Conservation (phyloP, 441 rosid genomes). For the Populus hybrid region DNA sequence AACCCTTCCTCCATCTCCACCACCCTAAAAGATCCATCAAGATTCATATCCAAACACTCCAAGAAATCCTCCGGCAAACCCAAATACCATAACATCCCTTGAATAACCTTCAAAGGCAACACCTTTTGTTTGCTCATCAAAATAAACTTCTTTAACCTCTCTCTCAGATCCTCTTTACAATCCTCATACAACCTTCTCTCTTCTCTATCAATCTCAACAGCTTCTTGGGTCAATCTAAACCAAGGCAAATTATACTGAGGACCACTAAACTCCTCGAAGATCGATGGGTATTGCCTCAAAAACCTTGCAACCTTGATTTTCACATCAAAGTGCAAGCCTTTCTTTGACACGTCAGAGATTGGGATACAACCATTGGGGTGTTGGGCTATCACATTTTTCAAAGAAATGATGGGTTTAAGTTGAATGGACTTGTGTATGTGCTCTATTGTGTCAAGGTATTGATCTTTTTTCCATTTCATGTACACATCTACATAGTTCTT, state of each 20-base stretch:
- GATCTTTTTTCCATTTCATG: slow-evolving; percentile 90
- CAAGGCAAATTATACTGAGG: slow-evolving; percentile 76
- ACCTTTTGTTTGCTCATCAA: slow-evolving; percentile 66
- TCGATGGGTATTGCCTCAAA: slow-evolving; percentile 60
- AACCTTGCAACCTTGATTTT: slow-evolving; percentile 47
- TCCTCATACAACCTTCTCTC: slow-evolving; percentile 47
- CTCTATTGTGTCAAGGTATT: slow-evolving; percentile 59
- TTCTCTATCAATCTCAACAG: slow-evolving; percentile 48
- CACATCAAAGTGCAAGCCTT: slow-evolving; percentile 55
- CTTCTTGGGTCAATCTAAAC: slow-evolving; percentile 76
- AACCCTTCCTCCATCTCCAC: slow-evolving; percentile 72
- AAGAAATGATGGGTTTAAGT: slow-evolving; percentile 58
- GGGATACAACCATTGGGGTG: slow-evolving; percentile 60
- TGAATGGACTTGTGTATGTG: slow-evolving; percentile 61
- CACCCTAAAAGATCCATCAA: slow-evolving; percentile 48
- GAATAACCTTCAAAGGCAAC: slow-evolving; percentile 65
- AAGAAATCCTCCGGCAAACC: slow-evolving; percentile 68
- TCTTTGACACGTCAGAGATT: slow-evolving; percentile 64
- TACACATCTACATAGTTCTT: slow-evolving; percentile 61
- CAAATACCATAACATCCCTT: slow-evolving; percentile 81
- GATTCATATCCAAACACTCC: slow-evolving; percentile 32
- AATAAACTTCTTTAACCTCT: slow-evolving; percentile 56
- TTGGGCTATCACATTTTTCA: slow-evolving; percentile 52
- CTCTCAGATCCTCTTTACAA: slow-evolving; percentile 43
- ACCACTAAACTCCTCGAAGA: slow-evolving; percentile 76